Conservation (phyloP, 495 filamentous ascomycete species). For the Chlorociboria aeruginascens region DNA sequence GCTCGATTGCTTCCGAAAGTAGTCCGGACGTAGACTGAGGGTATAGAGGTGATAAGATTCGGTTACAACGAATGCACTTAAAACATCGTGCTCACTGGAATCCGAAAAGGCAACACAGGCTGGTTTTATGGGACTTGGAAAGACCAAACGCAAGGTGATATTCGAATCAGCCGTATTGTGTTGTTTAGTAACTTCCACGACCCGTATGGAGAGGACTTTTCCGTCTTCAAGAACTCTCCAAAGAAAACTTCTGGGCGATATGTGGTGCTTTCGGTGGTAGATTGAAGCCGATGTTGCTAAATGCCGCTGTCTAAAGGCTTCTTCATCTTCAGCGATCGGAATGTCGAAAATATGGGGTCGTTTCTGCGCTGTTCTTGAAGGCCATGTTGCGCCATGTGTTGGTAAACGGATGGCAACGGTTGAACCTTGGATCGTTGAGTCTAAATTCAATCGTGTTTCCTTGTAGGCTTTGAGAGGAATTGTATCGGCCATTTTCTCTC, state of each 20-base stretch:
- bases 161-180: slow-evolving; percentile 52
- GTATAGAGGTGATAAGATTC: slow-evolving; percentile 66
- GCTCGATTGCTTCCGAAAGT: slow-evolving; percentile 54
- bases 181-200: slow-evolving; percentile 67
- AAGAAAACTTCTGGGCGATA: slow-evolving; percentile 71
- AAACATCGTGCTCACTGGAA: slow-evolving; percentile 58
- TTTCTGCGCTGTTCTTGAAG: slow-evolving; percentile 27
- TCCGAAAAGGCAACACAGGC: slow-evolving; percentile 75
- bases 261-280: slow-evolving; percentile 64
- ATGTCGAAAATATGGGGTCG: slow-evolving; percentile 19
- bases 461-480: slow-evolving; percentile 53
- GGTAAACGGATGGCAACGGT: slow-evolving; percentile 67
- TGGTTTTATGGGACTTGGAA: slow-evolving; percentile 57
- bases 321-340: slow-evolving; percentile 52
- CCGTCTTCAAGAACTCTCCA: slow-evolving; percentile 81
- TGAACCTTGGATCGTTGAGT: slow-evolving; percentile 55
- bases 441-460: slow-evolving; percentile 74
- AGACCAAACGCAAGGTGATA: slow-evolving; percentile 64
- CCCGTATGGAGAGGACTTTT: slow-evolving; percentile 70
- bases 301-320: slow-evolving; percentile 53
- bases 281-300: slow-evolving; percentile 72
- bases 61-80: slow-evolving; percentile 74
- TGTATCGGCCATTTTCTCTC: slow-evolving; percentile 18
- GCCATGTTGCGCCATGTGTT: slow-evolving; percentile 26
- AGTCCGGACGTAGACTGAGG: slow-evolving; percentile 65